Percentiles rank a stretch among this genome's conserved stretches.
Conservation (phyloP, 257 asterid genomes). For the Fraxinus quadrangulata region DNA sequence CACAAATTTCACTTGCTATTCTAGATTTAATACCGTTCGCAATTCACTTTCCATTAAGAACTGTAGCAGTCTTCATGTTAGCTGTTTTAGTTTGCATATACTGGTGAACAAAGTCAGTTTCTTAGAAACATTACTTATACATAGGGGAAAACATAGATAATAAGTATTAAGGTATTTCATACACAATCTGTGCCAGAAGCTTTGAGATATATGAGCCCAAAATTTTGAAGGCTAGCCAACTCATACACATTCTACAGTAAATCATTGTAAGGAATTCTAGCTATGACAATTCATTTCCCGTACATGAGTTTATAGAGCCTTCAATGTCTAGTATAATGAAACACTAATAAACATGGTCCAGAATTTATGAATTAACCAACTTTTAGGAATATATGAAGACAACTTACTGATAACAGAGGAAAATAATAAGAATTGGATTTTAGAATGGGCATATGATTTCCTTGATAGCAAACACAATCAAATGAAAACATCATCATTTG, state of each 20-base stretch:
- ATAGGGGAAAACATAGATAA: too few species aligned
- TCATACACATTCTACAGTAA: not conserved
- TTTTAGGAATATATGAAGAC: not conserved
- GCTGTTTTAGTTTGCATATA: constrained; percentile 16
- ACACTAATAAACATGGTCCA: not conserved
- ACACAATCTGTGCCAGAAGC: not conserved
- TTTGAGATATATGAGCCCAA: not conserved
- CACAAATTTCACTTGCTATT: constrained; percentile 27
- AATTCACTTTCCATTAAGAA: constrained; percentile 26
- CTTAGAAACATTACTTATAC: not conserved
- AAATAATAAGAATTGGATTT: not conserved
- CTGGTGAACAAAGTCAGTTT: not conserved
- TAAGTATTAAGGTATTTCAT: too few species aligned
- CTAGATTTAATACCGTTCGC: constrained; percentile 24
- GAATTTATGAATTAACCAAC: not conserved
- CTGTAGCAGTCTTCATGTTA: constrained; percentile 6
- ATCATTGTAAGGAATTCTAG: not conserved
- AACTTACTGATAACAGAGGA: not conserved
- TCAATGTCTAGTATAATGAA: not conserved
- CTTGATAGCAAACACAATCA: not conserved
- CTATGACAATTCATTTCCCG: not conserved
- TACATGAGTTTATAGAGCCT: not conserved
- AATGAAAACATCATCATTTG: not conserved
- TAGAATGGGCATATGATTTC: not conserved
- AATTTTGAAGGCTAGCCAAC: not conserved